phyloP scores from a whole-genome alignment of 2,329 filamentous ascomycete genomes.

The Fusarium burgessii region DNA sequence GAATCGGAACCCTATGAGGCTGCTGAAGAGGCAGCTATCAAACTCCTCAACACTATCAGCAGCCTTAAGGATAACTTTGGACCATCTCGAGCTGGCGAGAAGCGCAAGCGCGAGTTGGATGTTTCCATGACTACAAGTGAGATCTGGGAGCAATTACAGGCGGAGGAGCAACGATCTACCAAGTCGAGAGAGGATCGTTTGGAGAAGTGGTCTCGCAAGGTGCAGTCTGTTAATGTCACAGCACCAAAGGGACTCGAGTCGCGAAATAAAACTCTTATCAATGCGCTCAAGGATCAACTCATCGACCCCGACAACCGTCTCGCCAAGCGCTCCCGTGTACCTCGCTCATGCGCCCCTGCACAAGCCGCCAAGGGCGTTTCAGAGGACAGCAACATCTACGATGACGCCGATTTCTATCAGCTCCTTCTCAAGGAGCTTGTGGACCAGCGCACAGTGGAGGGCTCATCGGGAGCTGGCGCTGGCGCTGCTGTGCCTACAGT shows the following conservation, averaged over 20 bases:
- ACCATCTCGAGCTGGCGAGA: constrained; percentile 65
- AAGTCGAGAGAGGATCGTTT: constrained; percentile 77
- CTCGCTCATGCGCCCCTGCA: constrained; percentile 80
- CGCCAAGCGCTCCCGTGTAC: constrained; percentile 74
- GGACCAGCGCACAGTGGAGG: constrained; percentile 83
- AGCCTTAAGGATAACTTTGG: constrained; percentile 73
- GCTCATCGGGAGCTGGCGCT: constrained; percentile 58
- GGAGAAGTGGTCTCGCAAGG: constrained; percentile 90
- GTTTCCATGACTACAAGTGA: constrained; percentile 69
- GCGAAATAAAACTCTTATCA: constrained; percentile 64
- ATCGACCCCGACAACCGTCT: constrained; percentile 71
- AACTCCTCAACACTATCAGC: constrained; percentile 85
- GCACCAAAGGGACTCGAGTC: constrained; percentile 45
- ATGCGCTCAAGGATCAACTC: constrained; percentile 76
- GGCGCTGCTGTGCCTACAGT: constrained; percentile 63
- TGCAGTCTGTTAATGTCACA: constrained; percentile 60
- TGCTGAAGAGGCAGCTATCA: constrained; percentile 86
- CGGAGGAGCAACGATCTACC: constrained; percentile 70
- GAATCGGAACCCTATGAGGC: constrained; percentile 72
- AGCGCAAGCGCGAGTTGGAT: constrained; percentile 69
- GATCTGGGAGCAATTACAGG: constrained; percentile 79
- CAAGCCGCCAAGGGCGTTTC: constrained; percentile 70
- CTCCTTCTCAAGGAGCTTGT: constrained; percentile 92
- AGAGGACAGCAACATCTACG: constrained; percentile 78
- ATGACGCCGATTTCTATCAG: constrained; percentile 96